Evolutionary conservation across 805 yeast genomes (phyloP).

Genomic region (Middelhovenomyces tepae): DNA sequence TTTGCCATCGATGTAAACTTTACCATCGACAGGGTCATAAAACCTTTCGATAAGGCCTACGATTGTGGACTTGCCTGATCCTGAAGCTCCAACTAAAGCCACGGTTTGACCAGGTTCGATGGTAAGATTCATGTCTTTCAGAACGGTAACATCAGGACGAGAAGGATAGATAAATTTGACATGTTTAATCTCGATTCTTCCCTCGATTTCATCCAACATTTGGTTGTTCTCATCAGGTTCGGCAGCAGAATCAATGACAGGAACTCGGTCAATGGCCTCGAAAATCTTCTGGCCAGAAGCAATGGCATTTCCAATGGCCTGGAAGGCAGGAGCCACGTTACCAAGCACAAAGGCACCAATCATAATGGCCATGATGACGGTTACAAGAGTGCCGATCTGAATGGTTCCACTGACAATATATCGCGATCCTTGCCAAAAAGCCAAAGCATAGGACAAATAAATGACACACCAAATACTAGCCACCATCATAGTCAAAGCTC

Average conservation of each 20-base stretch:
- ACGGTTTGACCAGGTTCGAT: constrained; percentile 86
- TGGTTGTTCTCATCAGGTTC: constrained; percentile 21
- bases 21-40: constrained; percentile 69
- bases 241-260: constrained; percentile 32
- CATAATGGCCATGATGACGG: constrained; percentile 32
- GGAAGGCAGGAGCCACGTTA: constrained; percentile 32
- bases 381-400: constrained; percentile 28
- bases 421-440: constrained; percentile 37
- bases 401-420: constrained; percentile 26
- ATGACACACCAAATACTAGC: constrained; percentile 31
- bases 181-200: constrained; percentile 73
- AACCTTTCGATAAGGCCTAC: constrained; percentile 79
- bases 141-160: constrained; percentile 70
- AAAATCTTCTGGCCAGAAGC: constrained; percentile 34
- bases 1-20: constrained; percentile 73
- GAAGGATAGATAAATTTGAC: constrained; percentile 82
- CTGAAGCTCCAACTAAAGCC: constrained; percentile 94
- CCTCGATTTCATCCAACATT: constrained; percentile 27
- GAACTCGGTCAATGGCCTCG: constrained; percentile 35
- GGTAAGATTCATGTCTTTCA: constrained; percentile 64
- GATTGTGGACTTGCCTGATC: constrained; percentile 91
- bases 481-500: constrained; percentile 27
- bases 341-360: constrained; percentile 37
- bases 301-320: constrained; percentile 30
- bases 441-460: constrained; percentile 31